Conservation (phyloP, 2,329 filamentous ascomycete species). For the Pseudogymnoascus sp. region DNA sequence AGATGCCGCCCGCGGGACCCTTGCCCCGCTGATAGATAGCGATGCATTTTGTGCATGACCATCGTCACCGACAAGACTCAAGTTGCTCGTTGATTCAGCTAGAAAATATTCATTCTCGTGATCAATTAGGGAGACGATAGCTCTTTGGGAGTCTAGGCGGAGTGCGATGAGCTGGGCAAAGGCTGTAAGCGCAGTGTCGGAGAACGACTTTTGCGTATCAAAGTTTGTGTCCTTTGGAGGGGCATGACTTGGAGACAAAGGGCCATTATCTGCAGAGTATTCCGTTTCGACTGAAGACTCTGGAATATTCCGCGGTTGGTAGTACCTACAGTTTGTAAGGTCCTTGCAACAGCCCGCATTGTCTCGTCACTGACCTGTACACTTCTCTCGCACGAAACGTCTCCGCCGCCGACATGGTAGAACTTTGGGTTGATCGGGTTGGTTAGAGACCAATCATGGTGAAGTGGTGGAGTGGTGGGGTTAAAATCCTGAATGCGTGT, state of each 20-base stretch:
- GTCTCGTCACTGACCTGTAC: not conserved
- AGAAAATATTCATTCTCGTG: constrained; percentile 38
- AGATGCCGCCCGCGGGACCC: constrained; percentile 16
- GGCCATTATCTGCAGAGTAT: not conserved
- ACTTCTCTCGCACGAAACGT: not conserved
- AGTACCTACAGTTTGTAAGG: constrained; percentile 16
- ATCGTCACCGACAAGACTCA: constrained; percentile 28
- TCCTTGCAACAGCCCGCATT: not conserved
- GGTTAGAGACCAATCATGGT: not conserved
- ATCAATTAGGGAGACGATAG: constrained; percentile 39
- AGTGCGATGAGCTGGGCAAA: constrained; percentile 41
- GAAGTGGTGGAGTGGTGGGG: not conserved
- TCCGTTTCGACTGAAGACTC: not conserved
- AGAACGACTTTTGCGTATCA: constrained; percentile 9
- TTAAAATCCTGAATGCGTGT: not conserved
- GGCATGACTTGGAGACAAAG: not conserved
- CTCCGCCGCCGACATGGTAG: not conserved
- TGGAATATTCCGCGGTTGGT: constrained; percentile 16
- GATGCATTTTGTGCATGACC: constrained; percentile 17
- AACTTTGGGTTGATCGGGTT: not conserved
- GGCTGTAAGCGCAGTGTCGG: constrained; percentile 36
- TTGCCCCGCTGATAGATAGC: constrained; percentile 19
- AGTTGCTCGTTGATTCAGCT: constrained; percentile 40
- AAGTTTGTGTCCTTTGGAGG: not conserved
- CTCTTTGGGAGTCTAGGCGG: constrained; percentile 37